A percentile compares a stretch with the other conserved stretches of the same genome.
Evolutionary conservation across 176 grass and related monocot genomes (phyloP).

Genomic region (Urochloa ruziziensis): DNA sequence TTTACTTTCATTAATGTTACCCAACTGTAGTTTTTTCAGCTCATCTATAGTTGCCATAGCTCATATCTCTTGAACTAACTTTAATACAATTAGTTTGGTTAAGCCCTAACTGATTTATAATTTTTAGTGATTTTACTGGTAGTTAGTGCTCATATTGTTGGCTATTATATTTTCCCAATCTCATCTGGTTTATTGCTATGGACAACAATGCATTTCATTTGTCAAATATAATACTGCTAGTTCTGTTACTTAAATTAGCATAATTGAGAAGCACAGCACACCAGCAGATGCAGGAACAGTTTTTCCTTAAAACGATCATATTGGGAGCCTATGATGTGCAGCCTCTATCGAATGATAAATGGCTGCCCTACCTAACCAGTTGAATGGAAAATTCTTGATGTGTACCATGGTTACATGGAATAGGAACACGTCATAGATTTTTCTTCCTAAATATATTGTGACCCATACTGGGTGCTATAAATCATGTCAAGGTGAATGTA

Average conservation of each 20-base stretch:
- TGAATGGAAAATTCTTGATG: not conserved
- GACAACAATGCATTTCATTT: not conserved
- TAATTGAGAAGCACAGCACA: not conserved
- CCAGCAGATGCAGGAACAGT: not conserved
- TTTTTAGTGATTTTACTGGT: not conserved
- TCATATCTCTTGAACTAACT: constrained; percentile 7
- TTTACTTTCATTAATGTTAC: not conserved
- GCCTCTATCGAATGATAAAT: not conserved
- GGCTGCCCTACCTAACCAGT: not conserved
- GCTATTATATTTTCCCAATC: not conserved
- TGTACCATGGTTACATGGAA: not conserved
- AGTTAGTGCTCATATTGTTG: not conserved
- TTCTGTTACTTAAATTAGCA: not conserved
- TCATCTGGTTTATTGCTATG: constrained; percentile 17
- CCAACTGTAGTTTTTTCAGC: not conserved
- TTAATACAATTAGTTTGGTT: constrained; percentile 5
- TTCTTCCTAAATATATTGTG: not conserved
- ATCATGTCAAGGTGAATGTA: not conserved
- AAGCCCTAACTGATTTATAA: not conserved
- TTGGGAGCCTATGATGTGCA: not conserved
- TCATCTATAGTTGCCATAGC: too few relatives aligned
- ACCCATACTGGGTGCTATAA: not conserved
- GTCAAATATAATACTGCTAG: not conserved
- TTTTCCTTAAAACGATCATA: not conserved
- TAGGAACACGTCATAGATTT: not conserved